A percentile compares a stretch with the other conserved stretches of the same genome.
Conservation (phyloP, 2,329 filamentous ascomycete species). For the Trichoderma atrobrunneum region DNA sequence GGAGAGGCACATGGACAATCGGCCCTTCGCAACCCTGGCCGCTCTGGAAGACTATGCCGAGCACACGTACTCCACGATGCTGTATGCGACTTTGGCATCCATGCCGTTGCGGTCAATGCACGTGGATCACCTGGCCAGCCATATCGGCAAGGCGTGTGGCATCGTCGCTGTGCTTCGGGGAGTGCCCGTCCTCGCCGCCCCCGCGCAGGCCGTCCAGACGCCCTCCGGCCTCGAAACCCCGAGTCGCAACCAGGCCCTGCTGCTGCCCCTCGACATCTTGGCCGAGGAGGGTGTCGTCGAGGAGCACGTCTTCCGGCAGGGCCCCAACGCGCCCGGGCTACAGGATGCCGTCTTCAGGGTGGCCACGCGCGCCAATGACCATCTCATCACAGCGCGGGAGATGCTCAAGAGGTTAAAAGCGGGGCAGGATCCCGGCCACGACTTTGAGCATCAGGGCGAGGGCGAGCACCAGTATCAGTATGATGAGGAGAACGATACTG, state of each 20-base stretch:
- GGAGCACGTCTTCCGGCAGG: slow-evolving; percentile 83
- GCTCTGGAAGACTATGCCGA: slow-evolving; percentile 86
- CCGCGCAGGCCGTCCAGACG: slow-evolving; percentile 49
- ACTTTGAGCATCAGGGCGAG: slow-evolving; percentile 83
- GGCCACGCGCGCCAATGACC: slow-evolving; percentile 90
- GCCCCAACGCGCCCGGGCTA: slow-evolving; percentile 73
- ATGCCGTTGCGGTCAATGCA: slow-evolving; percentile 78
- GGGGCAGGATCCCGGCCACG: slow-evolving; percentile 74
- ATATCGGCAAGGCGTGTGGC: slow-evolving; percentile 90
- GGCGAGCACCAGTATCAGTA: slow-evolving; percentile 57
- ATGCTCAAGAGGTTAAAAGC: slow-evolving; percentile 80
- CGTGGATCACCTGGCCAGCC: slow-evolving; percentile 88
- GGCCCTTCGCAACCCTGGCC: slow-evolving; percentile 71
- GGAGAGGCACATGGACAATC: slow-evolving; percentile 78
- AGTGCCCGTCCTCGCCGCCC: slow-evolving; percentile 80
- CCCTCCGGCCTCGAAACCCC: slow-evolving; percentile 40
- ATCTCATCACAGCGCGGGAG: slow-evolving; percentile 87
- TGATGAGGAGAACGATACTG: slow-evolving; percentile 42
- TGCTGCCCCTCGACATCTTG: slow-evolving; percentile 88
- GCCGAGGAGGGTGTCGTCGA: slow-evolving; percentile 75
- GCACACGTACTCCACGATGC: slow-evolving; percentile 87
- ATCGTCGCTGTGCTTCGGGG: slow-evolving; percentile 85
- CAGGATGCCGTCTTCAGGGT: slow-evolving; percentile 89
- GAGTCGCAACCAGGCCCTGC: slow-evolving; percentile 52
- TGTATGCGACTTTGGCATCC: slow-evolving; percentile 81